Conservation (phyloP, 176 grass and related monocot species). For the Oryza glumipatula region DNA sequence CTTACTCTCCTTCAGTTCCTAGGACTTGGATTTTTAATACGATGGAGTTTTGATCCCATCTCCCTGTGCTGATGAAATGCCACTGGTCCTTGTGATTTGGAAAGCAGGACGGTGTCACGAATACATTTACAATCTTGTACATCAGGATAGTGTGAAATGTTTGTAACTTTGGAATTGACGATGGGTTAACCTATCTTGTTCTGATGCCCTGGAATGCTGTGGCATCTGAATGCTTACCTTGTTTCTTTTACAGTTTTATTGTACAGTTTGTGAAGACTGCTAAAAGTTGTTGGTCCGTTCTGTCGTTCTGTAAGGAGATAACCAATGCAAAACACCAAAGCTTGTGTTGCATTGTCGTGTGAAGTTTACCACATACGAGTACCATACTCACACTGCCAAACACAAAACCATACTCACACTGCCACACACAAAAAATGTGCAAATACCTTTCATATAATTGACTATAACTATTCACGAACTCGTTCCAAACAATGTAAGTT, state of each 20-base stretch:
- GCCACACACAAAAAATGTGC: background rate
- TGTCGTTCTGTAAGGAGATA: background rate
- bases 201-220: constrained; percentile 17
- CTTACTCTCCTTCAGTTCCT: constrained; percentile 55
- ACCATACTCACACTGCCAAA: background rate
- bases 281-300: background rate
- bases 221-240: constrained; percentile 36
- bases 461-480: no score
- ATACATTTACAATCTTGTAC: constrained; percentile 24
- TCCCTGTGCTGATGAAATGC: constrained; percentile 39
- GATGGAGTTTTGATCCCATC: background rate
- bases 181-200: constrained; percentile 11
- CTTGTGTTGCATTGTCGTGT: background rate
- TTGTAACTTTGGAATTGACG: constrained; percentile 6
- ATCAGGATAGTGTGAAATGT: constrained; percentile 32
- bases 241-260: constrained; percentile 26
- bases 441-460: background rate
- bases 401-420: background rate
- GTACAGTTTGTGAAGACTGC: constrained; percentile 32
- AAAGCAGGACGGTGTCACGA: constrained; percentile 43
- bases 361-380: background rate
- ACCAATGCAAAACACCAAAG: background rate
- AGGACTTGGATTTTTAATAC: constrained; percentile 35
- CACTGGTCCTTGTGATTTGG: constrained; percentile 41
- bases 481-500: no score